phyloP scores from a whole-genome alignment of 2,329 filamentous ascomycete species.

The Nemania serpens region DNA sequence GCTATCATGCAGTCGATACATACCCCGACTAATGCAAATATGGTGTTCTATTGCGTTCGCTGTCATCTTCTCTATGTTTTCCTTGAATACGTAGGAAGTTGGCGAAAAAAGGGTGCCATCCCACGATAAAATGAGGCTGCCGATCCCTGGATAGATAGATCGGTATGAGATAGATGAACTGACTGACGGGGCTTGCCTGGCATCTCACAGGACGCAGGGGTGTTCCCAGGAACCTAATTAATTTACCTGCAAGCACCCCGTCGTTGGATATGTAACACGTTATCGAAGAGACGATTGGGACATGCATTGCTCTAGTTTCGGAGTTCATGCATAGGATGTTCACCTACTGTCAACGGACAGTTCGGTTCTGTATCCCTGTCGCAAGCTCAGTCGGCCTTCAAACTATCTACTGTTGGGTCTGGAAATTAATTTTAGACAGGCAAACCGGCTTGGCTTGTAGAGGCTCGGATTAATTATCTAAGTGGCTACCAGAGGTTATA shows the following conservation, averaged over 20 bases:
- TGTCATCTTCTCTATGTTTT: background rate
- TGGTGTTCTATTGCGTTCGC: background rate
- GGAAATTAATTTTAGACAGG: too few relatives aligned
- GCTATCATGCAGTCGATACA: background rate
- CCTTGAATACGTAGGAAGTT: background rate
- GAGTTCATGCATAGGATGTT: constrained; percentile 14
- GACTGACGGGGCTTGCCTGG: background rate
- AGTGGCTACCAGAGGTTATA: too few relatives aligned
- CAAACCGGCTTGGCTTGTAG: too few relatives aligned
- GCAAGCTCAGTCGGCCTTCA: background rate
- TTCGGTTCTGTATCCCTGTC: background rate
- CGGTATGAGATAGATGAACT: background rate
- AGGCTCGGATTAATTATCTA: too few relatives aligned
- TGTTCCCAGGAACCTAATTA: too few relatives aligned
- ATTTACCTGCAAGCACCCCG: constrained; percentile 3
- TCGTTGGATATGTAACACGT: constrained; percentile 18
- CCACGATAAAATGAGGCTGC: too few relatives aligned
- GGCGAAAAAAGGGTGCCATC: too few relatives aligned
- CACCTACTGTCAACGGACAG: background rate
- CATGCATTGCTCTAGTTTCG: background rate
- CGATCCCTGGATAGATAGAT: background rate
- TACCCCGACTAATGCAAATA: background rate
- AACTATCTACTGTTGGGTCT: background rate
- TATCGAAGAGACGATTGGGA: constrained; percentile 13
- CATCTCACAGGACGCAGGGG: background rate